Conservation (phyloP, 1,284 basidiomycete species). For the Cystobasidium slooffiae region DNA sequence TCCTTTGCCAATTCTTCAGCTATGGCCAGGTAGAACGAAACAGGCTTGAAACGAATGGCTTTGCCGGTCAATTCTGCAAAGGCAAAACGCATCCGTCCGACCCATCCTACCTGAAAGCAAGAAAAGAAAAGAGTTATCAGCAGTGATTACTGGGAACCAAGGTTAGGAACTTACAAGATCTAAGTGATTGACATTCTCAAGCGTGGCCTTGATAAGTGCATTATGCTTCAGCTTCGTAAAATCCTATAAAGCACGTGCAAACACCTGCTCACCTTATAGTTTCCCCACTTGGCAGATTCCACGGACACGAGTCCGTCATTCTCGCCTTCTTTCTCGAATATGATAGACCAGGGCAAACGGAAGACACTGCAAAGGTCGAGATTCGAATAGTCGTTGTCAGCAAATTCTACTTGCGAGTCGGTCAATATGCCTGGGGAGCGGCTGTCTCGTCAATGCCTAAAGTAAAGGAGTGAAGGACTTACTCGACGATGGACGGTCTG, state of each 20-base stretch:
- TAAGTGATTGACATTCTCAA: constrained; percentile 87
- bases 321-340: constrained; percentile 83
- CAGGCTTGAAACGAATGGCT: constrained; percentile 80
- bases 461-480: constrained; percentile 65
- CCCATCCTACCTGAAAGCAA: constrained; percentile 58
- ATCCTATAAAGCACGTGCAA: constrained; percentile 39
- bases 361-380: constrained; percentile 45
- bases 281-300: constrained; percentile 75
- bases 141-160: not conserved
- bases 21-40: constrained; percentile 43
- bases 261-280: constrained; percentile 54
- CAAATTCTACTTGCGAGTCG: not conserved
- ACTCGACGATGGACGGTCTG: constrained; percentile 73
- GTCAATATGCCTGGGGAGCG: constrained; percentile 55
- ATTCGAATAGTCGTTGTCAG: not conserved
- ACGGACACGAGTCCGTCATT: constrained; percentile 91
- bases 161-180: constrained; percentile 62
- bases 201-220: constrained; percentile 64
- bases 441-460: too few species aligned
- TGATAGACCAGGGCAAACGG: constrained; percentile 70
- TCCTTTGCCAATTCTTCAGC: constrained; percentile 33
- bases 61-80: constrained; percentile 85
- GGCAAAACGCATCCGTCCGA: constrained; percentile 68
- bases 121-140: not conserved
- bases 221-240: constrained; percentile 31